Percentiles rank a stretch among this genome's conserved stretches.
Evolutionary conservation across 1,284 basidiomycete species (phyloP).

Genomic region (Rhodotorula mucilaginosa): DNA sequence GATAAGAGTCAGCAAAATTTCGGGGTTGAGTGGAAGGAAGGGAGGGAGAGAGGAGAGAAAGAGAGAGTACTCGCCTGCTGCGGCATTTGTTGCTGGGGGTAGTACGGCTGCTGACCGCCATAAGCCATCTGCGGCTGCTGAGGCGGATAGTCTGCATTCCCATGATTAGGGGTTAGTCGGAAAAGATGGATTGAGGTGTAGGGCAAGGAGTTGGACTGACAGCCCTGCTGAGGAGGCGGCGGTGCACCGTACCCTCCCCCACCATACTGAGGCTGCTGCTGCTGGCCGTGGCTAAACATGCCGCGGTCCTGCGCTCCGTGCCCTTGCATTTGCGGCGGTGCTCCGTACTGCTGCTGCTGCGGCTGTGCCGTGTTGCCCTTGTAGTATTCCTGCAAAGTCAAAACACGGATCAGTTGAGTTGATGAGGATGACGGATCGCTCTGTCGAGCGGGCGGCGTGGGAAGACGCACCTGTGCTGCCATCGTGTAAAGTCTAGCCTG

Average conservation of each 20-base stretch:
- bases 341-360: neutral
- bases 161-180: too few relatives aligned
- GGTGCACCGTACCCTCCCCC: neutral
- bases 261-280: neutral
- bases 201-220: neutral
- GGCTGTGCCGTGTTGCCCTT: neutral
- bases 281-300: neutral
- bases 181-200: too few relatives aligned
- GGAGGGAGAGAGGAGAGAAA: too few relatives aligned
- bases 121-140: slow-evolving; percentile 16
- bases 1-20: neutral
- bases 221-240: neutral
- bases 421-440: too few relatives aligned
- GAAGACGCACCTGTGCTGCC: slow-evolving; percentile 5
- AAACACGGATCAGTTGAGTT: neutral
- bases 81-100: slow-evolving; percentile 12
- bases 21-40: too few relatives aligned
- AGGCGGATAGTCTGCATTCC: slow-evolving; percentile 6
- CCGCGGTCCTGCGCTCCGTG: neutral
- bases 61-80: neutral
- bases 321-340: neutral
- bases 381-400: slow-evolving; percentile 1
- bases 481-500: neutral
- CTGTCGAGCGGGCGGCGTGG: neutral
- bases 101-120: slow-evolving; percentile 12